These are phyloP conservation scores for Hyaloperonospora brassicae DNA, from an alignment of 352 stramenopile genomes.

Conservation along the genomic window DNA sequence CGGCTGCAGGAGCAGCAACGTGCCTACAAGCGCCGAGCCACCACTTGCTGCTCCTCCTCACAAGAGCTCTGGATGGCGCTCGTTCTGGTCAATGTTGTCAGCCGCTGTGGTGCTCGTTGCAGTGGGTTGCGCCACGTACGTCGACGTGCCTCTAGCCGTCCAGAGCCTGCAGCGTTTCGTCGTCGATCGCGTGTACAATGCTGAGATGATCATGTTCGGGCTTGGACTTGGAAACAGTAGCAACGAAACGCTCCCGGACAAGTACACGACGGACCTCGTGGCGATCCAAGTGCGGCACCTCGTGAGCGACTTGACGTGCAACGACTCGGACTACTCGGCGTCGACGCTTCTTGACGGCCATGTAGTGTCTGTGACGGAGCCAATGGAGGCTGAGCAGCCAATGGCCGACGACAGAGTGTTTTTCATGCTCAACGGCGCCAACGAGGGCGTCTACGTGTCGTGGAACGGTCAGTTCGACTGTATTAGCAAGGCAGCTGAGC, in stretches of 20 bases:
- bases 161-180: conserved; percentile 18
- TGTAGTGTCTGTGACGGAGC: conserved; percentile 37
- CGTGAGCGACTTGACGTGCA: conserved; percentile 28
- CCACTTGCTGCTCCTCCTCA: conserved; percentile 3
- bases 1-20: background rate
- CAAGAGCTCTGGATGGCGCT: conserved; percentile 8
- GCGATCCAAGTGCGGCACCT: conserved; percentile 36
- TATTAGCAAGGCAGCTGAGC: conserved; percentile 31
- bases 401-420: conserved; percentile 48
- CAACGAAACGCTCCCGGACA: conserved; percentile 25
- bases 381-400: conserved; percentile 35
- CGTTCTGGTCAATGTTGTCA: conserved; percentile 22
- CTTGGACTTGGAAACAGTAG: conserved; percentile 13
- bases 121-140: conserved; percentile 20
- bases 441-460: conserved; percentile 69
- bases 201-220: conserved; percentile 1
- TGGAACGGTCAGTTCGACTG: conserved; percentile 74
- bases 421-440: conserved; percentile 80
- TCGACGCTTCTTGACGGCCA: conserved; percentile 32
- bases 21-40: conserved; percentile 8
- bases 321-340: conserved; percentile 31
- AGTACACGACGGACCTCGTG: conserved; percentile 59
- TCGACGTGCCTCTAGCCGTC: conserved; percentile 21
- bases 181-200: conserved; percentile 6
- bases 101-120: conserved; percentile 15